Conservation (phyloP, 768 basidiomycete genomes). For the Termitomyces sp. region DNA sequence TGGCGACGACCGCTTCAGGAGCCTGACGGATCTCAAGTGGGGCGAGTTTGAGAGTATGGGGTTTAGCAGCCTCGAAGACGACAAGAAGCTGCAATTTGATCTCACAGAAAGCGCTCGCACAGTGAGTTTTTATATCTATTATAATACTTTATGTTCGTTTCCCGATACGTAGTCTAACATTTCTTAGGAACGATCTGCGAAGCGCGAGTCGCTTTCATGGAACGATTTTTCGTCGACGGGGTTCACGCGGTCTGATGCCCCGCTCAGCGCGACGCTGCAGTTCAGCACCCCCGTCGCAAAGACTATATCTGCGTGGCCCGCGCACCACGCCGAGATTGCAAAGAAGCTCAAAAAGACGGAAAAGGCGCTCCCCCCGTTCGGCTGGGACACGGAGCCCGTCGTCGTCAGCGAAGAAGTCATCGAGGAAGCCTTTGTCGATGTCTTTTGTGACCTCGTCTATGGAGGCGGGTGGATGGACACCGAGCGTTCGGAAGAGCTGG, state of each 20-base stretch:
- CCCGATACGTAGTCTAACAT: neutral
- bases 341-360: conserved; percentile 83
- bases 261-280: conserved; percentile 75
- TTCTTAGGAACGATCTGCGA: conserved; percentile 53
- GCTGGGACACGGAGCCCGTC: conserved; percentile 88
- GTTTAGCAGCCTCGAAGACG: conserved; percentile 53
- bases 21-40: conserved; percentile 85
- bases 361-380: conserved; percentile 77
- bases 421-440: conserved; percentile 87
- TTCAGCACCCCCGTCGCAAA: conserved; percentile 51
- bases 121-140: conserved; percentile 23
- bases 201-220: conserved; percentile 86
- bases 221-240: conserved; percentile 82
- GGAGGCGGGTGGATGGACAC: conserved; percentile 83
- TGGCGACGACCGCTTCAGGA: conserved; percentile 70
- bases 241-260: conserved; percentile 74
- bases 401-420: conserved; percentile 74
- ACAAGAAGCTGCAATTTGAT: conserved; percentile 87
- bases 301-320: conserved; percentile 66
- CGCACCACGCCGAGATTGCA: conserved; percentile 64
- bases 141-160: neutral
- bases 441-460: conserved; percentile 77
- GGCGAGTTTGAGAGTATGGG: conserved; percentile 86
- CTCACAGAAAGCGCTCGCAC: conserved; percentile 81
- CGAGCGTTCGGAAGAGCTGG: conserved; percentile 66